phyloP scores from a whole-genome alignment of 1,139 yeast genomes.

The Trichomonascaceae sp. region DNA sequence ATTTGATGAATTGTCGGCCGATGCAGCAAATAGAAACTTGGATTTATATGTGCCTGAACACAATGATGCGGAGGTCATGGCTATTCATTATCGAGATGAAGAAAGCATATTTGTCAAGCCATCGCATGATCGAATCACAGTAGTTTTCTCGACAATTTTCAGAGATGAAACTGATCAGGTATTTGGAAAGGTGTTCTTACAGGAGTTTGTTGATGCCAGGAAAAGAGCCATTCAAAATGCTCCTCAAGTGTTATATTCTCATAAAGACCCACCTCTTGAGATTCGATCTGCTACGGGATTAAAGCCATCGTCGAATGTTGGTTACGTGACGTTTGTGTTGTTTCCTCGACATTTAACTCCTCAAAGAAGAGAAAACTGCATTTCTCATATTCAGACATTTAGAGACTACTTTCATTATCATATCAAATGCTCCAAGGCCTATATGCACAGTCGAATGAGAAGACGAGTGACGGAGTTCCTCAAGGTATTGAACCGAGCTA shows the following conservation, averaged over 20 bases:
- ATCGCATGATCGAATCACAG: conserved; percentile 93
- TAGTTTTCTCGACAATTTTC: conserved; percentile 87
- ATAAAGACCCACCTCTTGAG: conserved; percentile 89
- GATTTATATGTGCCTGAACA: conserved; percentile 46
- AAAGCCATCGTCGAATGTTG: conserved; percentile 31
- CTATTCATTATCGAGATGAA: conserved; percentile 83
- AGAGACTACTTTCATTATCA: conserved; percentile 97
- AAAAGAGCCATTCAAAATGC: conserved; percentile 95
- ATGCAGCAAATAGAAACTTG: conserved; percentile 47
- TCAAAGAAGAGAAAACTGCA: conserved; percentile 75
- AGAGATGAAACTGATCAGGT: conserved; percentile 96
- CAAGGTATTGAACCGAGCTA: conserved; percentile 93
- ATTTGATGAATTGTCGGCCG: conserved; percentile 56
- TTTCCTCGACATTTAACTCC: conserved; percentile 68
- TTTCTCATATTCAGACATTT: conserved; percentile 83
- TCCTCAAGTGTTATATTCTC: conserved; percentile 92
- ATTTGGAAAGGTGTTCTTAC: conserved; percentile 90
- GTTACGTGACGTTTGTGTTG: conserved; percentile 44
- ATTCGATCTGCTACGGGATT: conserved; percentile 42
- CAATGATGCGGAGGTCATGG: conserved; percentile 56
- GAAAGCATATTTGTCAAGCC: conserved; percentile 90
- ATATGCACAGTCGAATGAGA: conserved; percentile 98
- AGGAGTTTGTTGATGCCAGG: conserved; percentile 97
- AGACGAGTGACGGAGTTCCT: conserved; percentile 88
- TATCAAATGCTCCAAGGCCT: conserved; percentile 96